Base-by-base conservation (phyloP, 257 asterid species). In the Nicotiana tomentosiformis region DNA sequence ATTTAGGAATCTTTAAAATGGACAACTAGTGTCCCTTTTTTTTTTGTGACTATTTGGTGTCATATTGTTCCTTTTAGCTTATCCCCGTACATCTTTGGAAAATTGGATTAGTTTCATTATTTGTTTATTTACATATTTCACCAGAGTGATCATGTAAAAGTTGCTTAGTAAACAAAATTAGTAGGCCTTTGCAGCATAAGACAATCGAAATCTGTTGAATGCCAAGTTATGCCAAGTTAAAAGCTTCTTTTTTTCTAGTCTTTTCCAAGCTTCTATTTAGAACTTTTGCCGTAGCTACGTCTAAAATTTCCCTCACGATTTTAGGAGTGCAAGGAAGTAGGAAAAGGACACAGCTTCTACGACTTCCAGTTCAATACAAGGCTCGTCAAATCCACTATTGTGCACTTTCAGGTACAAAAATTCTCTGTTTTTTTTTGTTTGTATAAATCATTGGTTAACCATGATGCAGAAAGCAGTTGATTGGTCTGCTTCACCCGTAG, bases 281-380 rank as follows among this genome's bases (percentile, higher is more conserved):
- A 10, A 15, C 39, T 46, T 77, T 46, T 43, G 57, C 67, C 78
- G 29, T 64, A 67, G 82, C 64, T 18, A 39, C 32, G 67, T 86
- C 86, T 56, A 85, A 61, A 83, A 64, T 11, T 17, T 78, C 15
- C 20, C 57, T 84, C 20, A 43, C 79, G 37, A 62, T 83, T 43
- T 7, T 85, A 96, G 98, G 95, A 90, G 77, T 92, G 94, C 91
- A 93, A 92, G 89, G 85, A 91, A 80, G 98, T 94, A 85, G 93
- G 86, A 85, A 90, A 84, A 83, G 98, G 95, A 81, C 89, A 90
- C 82, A 86, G 69, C 80, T 96, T 91, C 85, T 96, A 89, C 39
- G 94, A 93, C 84, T 96, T 96, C 86, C 97, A 93, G 87, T 94
- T 93, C 88, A 96, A 96, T 82, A 92, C 99, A 20, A 93, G 98